Evolutionary conservation across 1,284 basidiomycete species (phyloP), one percentile per base, ranked within the genome.

Genomic region (Clitocybe nebularis): DNA sequence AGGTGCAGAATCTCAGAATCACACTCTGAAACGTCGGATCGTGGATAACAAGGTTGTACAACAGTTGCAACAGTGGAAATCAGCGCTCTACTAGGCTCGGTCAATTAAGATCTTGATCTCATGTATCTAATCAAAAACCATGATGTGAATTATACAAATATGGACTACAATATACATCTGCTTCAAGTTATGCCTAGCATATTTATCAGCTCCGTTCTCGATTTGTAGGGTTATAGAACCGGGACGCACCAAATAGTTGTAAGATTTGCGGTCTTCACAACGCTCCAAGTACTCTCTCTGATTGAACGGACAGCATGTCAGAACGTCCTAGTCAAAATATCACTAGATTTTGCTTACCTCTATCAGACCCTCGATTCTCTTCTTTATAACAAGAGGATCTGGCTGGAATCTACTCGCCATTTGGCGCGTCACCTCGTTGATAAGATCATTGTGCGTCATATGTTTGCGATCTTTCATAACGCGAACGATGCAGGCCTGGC

Each of bases 381-480:
- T 93, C 75, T 99, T 99, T 69, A 99, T 93, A 48, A 80, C 73
- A 24, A 81, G 62, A 30, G 93, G 85, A 50, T 87, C 83, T 0
- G 96, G 95, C 41, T 80, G 79, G 73, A 99, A 99, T 2, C 96
- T 80, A 45, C 69, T 71, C 9, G 85, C 71, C 1, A 99, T 68
- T 58, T 98, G 95, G 11, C 81, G 77, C 26, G 91, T 90, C 19
- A 93, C 92, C 64, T 99, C 94, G 53, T 87, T 87, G 43, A 98
- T 76, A 11, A 99, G 75, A 46, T 95, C 93, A 49, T 85, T 91
- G 60, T 98, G 93, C 4, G 72, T 67, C 79, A 98, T 84, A 43
- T 79, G 78, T 63, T 98, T 98, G 47, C 94, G 72, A 59, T 93
- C 86, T 69, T 99, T 99, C 96, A 99, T 99, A 26, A 98, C 85